Percentiles rank a stretch among this genome's conserved stretches.
Conservation (phyloP, 257 asterid species). For the Jacaranda copaia region DNA sequence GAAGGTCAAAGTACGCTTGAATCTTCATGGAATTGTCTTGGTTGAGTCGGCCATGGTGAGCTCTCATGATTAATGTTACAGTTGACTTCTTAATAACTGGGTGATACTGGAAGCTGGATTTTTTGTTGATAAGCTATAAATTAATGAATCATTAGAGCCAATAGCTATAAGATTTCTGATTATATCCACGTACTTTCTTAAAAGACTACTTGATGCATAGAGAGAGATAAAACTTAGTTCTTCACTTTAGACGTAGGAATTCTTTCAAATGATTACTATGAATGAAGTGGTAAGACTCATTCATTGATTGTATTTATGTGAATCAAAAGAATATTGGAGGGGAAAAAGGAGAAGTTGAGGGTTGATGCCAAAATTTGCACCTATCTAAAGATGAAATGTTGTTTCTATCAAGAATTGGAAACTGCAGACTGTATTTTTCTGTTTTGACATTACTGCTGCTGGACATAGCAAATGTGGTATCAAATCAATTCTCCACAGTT, state of each 20-base stretch:
- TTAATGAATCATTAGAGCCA: neutral
- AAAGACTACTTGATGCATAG: neutral
- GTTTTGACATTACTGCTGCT: neutral
- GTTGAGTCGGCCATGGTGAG: constrained; percentile 82
- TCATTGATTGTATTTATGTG: neutral
- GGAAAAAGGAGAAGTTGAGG: neutral
- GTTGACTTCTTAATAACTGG: neutral
- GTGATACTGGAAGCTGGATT: neutral
- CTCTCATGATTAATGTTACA: neutral
- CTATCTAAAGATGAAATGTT: neutral
- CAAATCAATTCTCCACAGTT: neutral
- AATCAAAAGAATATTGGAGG: neutral
- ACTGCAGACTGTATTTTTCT: neutral
- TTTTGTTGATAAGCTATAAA: neutral
- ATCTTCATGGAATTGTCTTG: constrained; percentile 81
- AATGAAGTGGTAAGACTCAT: neutral
- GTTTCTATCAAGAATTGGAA: neutral
- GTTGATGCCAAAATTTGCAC: neutral
- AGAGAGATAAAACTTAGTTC: neutral
- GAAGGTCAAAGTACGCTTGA: constrained; percentile 77
- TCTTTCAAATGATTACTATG: neutral
- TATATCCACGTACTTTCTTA: neutral
- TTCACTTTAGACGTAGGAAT: too few relatives aligned
- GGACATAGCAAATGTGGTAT: neutral
- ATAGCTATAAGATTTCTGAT: neutral